A percentile compares a stretch with the other conserved stretches of the same genome.
These are phyloP conservation scores for Rhodamnia rubescens DNA, from an alignment of 345 rosid genomes.

Conservation along the genomic window DNA sequence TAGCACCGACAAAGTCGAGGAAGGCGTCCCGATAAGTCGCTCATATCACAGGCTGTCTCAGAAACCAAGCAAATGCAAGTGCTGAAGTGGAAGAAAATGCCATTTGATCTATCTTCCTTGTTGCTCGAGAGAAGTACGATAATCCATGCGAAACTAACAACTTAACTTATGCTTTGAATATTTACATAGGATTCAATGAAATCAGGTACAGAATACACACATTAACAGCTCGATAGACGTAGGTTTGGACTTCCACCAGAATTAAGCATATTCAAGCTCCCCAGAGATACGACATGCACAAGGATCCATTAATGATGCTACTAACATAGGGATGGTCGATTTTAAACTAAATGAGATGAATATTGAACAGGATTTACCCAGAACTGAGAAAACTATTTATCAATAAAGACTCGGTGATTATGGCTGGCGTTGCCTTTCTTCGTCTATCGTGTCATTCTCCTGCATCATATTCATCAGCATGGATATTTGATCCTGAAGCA, in stretches of 20 bases:
- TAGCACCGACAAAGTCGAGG: neutral
- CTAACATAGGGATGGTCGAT: neutral
- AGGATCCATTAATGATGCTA: neutral
- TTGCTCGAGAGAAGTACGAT: neutral
- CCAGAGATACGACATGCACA: neutral
- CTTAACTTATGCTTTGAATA: neutral
- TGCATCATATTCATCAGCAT: neutral
- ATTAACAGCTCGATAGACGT: neutral
- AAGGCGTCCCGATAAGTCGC: neutral
- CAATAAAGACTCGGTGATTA: neutral
- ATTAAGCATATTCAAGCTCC: neutral
- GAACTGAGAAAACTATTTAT: neutral
- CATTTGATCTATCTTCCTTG: neutral
- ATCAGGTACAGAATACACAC: neutral
- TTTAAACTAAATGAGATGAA: neutral
- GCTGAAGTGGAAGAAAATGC: neutral
- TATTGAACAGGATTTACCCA: neutral
- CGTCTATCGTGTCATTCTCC: neutral
- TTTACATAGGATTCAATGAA: neutral
- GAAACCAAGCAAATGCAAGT: too few relatives aligned
- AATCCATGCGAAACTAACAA: neutral
- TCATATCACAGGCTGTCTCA: neutral
- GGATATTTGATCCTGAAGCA: constrained; percentile 70
- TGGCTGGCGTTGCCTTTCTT: neutral
- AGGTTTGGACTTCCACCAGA: neutral